These are phyloP conservation scores for Microbotryum violaceum DNA, from an alignment of 1,284 basidiomycete genomes.

Conservation along the genomic window DNA sequence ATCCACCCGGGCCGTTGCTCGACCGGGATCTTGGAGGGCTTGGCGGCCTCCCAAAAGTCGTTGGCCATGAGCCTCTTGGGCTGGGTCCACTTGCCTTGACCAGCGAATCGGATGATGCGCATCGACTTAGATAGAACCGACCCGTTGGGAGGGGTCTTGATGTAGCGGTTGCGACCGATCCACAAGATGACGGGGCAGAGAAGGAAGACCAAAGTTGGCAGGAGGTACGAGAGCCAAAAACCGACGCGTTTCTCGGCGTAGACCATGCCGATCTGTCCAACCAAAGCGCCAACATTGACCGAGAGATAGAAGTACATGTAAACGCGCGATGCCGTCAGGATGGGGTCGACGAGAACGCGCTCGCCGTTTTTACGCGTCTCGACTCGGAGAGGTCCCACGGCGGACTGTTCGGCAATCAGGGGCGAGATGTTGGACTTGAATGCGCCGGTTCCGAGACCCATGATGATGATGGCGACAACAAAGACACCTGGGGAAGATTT, in stretches of 20 bases:
- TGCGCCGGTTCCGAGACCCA: slow-evolving; percentile 62
- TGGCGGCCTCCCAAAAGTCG: slow-evolving; percentile 72
- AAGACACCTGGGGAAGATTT: slow-evolving; percentile 47
- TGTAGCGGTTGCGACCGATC: slow-evolving; percentile 59
- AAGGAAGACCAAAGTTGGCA: slow-evolving; percentile 43
- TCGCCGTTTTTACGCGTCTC: slow-evolving; percentile 55
- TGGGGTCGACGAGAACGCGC: slow-evolving; percentile 72
- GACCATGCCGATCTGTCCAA: slow-evolving; percentile 45
- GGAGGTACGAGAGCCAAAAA: slow-evolving; percentile 43
- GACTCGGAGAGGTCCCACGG: slow-evolving; percentile 45
- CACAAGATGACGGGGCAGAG: slow-evolving; percentile 59
- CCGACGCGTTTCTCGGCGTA: slow-evolving; percentile 41
- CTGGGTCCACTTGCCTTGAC: slow-evolving; percentile 41
- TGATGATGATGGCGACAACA: slow-evolving; percentile 57
- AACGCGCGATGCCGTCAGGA: slow-evolving; percentile 52
- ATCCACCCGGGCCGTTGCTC: slow-evolving; percentile 42
- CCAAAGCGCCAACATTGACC: slow-evolving; percentile 65
- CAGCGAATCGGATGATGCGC: slow-evolving; percentile 37
- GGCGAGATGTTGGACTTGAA: slow-evolving; percentile 56
- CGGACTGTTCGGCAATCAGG: slow-evolving; percentile 68
- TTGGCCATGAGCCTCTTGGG: slow-evolving; percentile 45
- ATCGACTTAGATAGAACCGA: slow-evolving; percentile 58
- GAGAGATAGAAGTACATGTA: slow-evolving; percentile 57
- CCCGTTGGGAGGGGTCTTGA: slow-evolving; percentile 62
- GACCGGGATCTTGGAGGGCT: slow-evolving; percentile 47